Percentiles rank a stretch among this genome's conserved stretches.
Conservation (phyloP, 768 basidiomycete genomes). For the Lactarius indigo region DNA sequence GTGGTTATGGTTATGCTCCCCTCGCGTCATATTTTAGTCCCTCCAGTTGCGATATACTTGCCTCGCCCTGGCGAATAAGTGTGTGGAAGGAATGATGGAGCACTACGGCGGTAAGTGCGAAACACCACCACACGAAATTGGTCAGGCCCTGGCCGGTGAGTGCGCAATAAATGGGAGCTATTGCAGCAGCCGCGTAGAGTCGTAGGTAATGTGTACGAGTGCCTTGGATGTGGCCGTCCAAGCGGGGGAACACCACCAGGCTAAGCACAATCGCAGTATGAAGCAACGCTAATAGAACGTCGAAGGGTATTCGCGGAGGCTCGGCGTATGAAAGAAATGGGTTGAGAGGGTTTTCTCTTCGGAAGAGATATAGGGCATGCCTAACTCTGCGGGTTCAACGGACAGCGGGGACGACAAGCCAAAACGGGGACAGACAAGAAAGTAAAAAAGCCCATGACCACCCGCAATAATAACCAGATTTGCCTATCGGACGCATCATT, state of each 20-base stretch:
- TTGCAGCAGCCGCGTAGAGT: constrained; percentile 39
- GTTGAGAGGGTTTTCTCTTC: constrained; percentile 46
- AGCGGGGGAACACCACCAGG: constrained; percentile 3
- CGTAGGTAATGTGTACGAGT: neutral
- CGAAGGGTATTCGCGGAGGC: constrained; percentile 17
- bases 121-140: constrained; percentile 21
- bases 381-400: constrained; percentile 15
- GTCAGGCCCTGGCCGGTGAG: constrained; percentile 14
- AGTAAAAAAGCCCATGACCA: neutral
- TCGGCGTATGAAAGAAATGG: constrained; percentile 35
- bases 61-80: constrained; percentile 43
- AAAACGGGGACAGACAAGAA: constrained; percentile 18
- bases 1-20: constrained; percentile 43
- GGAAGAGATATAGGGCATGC: constrained; percentile 38
- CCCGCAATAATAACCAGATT: constrained; percentile 40
- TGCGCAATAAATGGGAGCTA: constrained; percentile 42
- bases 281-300: constrained; percentile 27
- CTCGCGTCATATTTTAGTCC: constrained; percentile 51
- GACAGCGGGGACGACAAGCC: neutral
- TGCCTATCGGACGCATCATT: constrained; percentile 42
- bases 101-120: constrained; percentile 11
- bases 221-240: neutral
- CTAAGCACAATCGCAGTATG: constrained; percentile 11
- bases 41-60: constrained; percentile 50
- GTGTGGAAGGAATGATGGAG: constrained; percentile 29